Conservation (phyloP, 2,329 filamentous ascomycete species). For the Rachicladosporium sp. region DNA sequence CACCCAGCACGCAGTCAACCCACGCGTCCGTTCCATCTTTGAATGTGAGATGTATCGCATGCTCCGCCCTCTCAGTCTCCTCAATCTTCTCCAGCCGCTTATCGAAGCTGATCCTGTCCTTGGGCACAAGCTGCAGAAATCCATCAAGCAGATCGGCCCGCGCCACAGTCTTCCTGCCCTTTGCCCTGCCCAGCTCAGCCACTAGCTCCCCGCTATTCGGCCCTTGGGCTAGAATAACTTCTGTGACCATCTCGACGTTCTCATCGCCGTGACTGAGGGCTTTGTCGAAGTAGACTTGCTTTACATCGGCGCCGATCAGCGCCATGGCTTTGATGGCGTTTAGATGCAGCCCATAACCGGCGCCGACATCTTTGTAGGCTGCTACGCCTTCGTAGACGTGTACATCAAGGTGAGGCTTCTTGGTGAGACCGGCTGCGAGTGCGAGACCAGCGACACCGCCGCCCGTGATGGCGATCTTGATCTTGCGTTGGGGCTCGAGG, state of each 20-base stretch:
- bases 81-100: constrained; percentile 30
- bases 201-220: constrained; percentile 30
- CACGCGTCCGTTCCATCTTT: constrained; percentile 33
- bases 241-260: constrained; percentile 21
- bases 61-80: constrained; percentile 17
- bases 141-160: constrained; percentile 39
- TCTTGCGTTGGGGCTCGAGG: constrained; percentile 7
- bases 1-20: constrained; percentile 40
- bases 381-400: constrained; percentile 39
- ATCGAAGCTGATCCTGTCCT: constrained; percentile 29
- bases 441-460: constrained; percentile 41
- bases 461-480: constrained; percentile 37
- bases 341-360: constrained; percentile 39
- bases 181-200: constrained; percentile 24
- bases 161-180: constrained; percentile 27
- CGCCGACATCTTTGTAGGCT: constrained; percentile 36
- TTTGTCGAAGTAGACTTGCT: constrained; percentile 37
- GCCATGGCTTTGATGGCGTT: constrained; percentile 41
- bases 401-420: constrained; percentile 31
- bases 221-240: constrained; percentile 23
- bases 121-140: constrained; percentile 33
- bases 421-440: constrained; percentile 34
- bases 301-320: constrained; percentile 20
- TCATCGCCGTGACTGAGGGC: constrained; percentile 35
- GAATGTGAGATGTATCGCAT: constrained; percentile 29